phyloP scores from a whole-genome alignment of 768 basidiomycete species.

The Mrakia frigida region DNA sequence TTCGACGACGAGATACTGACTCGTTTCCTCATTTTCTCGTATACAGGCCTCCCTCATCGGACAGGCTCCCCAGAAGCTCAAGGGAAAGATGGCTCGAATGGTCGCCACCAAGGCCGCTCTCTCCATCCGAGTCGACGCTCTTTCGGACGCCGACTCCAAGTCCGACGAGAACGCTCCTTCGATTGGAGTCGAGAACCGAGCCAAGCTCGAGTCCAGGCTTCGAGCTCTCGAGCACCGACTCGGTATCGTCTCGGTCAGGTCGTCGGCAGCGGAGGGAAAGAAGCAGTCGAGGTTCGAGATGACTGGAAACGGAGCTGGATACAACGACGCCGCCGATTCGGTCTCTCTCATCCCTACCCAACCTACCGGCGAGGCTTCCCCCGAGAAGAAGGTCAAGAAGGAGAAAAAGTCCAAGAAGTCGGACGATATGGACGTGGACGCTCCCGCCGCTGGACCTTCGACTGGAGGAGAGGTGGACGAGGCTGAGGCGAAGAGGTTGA shows the following conservation, averaged over 20 bases:
- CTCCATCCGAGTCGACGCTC: constrained; percentile 94
- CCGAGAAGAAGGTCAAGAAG: constrained; percentile 62
- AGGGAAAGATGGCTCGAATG: constrained; percentile 99
- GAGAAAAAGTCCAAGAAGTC: constrained; percentile 59
- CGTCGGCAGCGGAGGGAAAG: constrained; percentile 51
- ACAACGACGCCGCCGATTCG: constrained; percentile 80
- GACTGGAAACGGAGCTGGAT: constrained; percentile 65
- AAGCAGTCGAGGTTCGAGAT: constrained; percentile 78
- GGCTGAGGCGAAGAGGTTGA: constrained; percentile 39
- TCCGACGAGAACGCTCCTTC: constrained; percentile 67
- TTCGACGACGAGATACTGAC: no score
- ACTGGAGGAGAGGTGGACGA: constrained; percentile 37
- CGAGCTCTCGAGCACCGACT: constrained; percentile 78
- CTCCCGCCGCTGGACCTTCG: constrained; percentile 39
- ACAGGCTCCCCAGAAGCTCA: constrained; percentile 94
- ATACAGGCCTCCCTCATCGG: constrained; percentile 84
- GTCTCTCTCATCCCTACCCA: constrained; percentile 81
- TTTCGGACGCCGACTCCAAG: constrained; percentile 86
- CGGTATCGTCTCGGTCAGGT: constrained; percentile 66
- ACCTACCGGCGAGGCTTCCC: constrained; percentile 49
- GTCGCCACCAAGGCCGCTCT: constrained; percentile 97
- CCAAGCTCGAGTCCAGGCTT: constrained; percentile 89
- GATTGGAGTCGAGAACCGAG: constrained; percentile 86
- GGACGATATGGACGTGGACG: constrained; percentile 50
- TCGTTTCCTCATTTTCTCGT: constrained; percentile 21